Evolutionary conservation across 768 basidiomycete genomes (phyloP).

Genomic region (Tylopilus rubrobrunneus): DNA sequence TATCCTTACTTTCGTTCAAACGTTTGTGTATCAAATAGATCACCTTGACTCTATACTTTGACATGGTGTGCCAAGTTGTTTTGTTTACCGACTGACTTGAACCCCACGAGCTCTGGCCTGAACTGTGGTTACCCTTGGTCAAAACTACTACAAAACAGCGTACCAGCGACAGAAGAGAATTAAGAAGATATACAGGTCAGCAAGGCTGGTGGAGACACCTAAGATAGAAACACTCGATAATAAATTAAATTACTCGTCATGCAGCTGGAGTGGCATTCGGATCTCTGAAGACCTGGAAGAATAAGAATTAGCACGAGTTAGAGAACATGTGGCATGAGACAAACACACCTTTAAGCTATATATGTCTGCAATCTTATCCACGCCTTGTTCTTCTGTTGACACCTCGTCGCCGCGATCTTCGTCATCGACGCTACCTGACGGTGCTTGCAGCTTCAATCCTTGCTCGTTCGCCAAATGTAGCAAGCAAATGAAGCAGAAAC

Average conservation of each 20-base stretch:
- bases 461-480: slow-evolving; percentile 96
- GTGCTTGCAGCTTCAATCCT: slow-evolving; percentile 76
- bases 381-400: slow-evolving; percentile 31
- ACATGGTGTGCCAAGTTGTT: background rate
- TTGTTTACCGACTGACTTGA: background rate
- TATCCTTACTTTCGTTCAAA: slow-evolving; percentile 13
- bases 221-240: slow-evolving; percentile 4
- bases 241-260: slow-evolving; percentile 25
- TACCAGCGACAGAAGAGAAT: slow-evolving; percentile 3
- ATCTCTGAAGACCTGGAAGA: slow-evolving; percentile 42
- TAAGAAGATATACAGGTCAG: slow-evolving; percentile 8
- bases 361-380: slow-evolving; percentile 60
- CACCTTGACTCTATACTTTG: background rate
- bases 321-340: background rate
- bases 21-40: background rate
- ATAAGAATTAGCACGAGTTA: background rate
- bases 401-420: slow-evolving; percentile 35
- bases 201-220: slow-evolving; percentile 2
- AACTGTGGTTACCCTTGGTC: background rate
- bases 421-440: slow-evolving; percentile 34
- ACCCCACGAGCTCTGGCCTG: no score
- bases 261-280: slow-evolving; percentile 30
- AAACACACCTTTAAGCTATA: slow-evolving; percentile 68
- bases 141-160: background rate
- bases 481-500: slow-evolving; percentile 98